These are phyloP conservation scores for Ligustrum vulgare DNA, from an alignment of 257 asterid genomes.

Conservation along the genomic window DNA sequence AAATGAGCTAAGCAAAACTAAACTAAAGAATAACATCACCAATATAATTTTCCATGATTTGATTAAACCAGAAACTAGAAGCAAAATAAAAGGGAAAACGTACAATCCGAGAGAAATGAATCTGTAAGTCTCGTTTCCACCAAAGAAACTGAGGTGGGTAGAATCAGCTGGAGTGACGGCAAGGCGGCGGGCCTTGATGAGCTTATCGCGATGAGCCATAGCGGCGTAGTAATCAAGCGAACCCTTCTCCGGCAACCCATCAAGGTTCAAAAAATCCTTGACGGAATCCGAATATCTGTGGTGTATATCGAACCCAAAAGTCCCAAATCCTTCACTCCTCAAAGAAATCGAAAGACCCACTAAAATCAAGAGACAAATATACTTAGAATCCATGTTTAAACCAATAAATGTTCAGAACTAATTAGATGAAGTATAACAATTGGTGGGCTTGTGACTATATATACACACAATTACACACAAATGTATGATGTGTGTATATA, in stretches of 20 bases:
- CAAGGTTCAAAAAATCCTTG: conserved; percentile 51
- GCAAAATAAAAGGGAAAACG: conserved; percentile 19
- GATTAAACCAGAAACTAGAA: not conserved
- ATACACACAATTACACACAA: not conserved
- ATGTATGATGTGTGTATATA: no score
- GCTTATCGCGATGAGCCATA: conserved; percentile 83
- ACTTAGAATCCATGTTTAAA: not conserved
- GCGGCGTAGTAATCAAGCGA: conserved; percentile 71
- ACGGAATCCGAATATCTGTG: conserved; percentile 81
- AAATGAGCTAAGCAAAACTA: not conserved
- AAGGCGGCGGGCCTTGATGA: conserved; percentile 69
- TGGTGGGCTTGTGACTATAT: not conserved
- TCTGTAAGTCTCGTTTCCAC: conserved; percentile 56
- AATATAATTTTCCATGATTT: not conserved
- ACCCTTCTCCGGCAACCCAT: conserved; percentile 78
- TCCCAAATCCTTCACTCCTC: conserved; percentile 50
- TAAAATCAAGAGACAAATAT: conserved; percentile 15
- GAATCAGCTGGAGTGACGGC: conserved; percentile 43
- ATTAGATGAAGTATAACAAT: not conserved
- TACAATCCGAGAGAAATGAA: conserved; percentile 77
- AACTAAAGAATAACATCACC: not conserved
- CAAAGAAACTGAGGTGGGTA: conserved; percentile 45
- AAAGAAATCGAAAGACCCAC: conserved; percentile 18
- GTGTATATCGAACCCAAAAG: conserved; percentile 73
- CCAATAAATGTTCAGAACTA: not conserved